Conservation (phyloP, 768 basidiomycete species). For the Multifurca ochricompacta region DNA sequence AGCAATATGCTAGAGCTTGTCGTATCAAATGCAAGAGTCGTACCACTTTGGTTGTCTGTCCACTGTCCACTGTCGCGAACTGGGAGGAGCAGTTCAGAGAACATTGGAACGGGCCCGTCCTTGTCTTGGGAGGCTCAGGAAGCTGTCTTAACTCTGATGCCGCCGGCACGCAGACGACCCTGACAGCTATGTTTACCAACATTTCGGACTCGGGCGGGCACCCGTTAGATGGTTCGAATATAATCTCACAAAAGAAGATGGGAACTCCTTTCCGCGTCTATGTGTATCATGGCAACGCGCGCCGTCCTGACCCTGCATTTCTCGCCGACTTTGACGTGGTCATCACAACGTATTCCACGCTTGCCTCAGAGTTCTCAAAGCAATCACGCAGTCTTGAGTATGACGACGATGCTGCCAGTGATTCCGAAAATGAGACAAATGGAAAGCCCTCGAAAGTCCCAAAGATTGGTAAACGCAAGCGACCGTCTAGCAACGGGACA, state of each 20-base stretch:
- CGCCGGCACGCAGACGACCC: slow-evolving; percentile 30
- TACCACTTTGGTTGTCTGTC: slow-evolving; percentile 94
- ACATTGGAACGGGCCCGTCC: slow-evolving; percentile 88
- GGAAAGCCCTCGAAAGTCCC: slow-evolving; percentile 69
- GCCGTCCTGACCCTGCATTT: slow-evolving; percentile 78
- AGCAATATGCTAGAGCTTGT: slow-evolving; percentile 58
- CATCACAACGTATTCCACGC: slow-evolving; percentile 93
- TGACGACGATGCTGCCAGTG: slow-evolving; percentile 59
- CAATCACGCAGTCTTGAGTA: slow-evolving; percentile 66
- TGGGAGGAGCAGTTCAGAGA: slow-evolving; percentile 99
- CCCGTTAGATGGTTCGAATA: neutral
- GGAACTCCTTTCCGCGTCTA: slow-evolving; percentile 67
- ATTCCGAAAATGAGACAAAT: slow-evolving; percentile 51
- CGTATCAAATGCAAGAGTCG: slow-evolving; percentile 78
- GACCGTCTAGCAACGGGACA: slow-evolving; percentile 32
- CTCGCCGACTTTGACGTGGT: slow-evolving; percentile 94
- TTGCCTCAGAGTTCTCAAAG: slow-evolving; percentile 92
- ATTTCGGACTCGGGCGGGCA: neutral
- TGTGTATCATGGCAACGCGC: slow-evolving; percentile 89
- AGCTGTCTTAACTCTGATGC: slow-evolving; percentile 27
- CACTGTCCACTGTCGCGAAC: slow-evolving; percentile 92
- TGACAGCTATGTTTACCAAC: slow-evolving; percentile 23
- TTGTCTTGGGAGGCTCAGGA: slow-evolving; percentile 72
- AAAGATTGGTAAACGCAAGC: slow-evolving; percentile 31
- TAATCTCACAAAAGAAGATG: neutral